These are phyloP conservation scores for Nectriaceae sp. DNA, from an alignment of 2,329 filamentous ascomycete genomes.

Conservation along the genomic window DNA sequence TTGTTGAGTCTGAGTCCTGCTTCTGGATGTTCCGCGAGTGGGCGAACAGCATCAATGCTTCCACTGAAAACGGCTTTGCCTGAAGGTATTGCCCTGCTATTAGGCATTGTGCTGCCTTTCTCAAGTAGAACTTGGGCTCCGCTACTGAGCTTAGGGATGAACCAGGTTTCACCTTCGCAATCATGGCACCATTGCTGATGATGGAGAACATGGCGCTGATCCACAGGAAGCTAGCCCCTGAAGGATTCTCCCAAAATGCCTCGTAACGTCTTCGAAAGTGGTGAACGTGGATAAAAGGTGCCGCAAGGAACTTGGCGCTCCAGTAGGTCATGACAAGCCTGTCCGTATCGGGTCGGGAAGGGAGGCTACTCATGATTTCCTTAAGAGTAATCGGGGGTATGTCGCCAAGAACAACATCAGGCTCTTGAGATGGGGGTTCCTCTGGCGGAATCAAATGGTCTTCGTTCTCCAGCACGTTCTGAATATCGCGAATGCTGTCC, in stretches of 20 bases:
- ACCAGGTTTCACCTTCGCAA: conserved; percentile 34
- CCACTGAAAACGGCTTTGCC: conserved; percentile 47
- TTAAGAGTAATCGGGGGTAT: conserved; percentile 28
- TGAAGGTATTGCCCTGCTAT: conserved; percentile 49
- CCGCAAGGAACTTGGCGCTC: conserved; percentile 38
- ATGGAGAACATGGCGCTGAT: conserved; percentile 53
- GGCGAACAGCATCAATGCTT: conserved; percentile 49
- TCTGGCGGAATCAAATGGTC: conserved; percentile 15
- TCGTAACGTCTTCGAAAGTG: conserved; percentile 52
- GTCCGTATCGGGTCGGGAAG: conserved; percentile 39
- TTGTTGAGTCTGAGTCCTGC: conserved; percentile 42
- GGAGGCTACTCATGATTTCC: conserved; percentile 37
- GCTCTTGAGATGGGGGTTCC: conserved; percentile 18
- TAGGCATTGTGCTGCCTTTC: conserved; percentile 47
- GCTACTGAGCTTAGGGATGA: conserved; percentile 17
- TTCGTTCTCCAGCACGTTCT: conserved; percentile 33
- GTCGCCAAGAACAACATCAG: conserved; percentile 37
- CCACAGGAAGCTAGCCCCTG: conserved; percentile 47
- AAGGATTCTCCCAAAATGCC: conserved; percentile 46
- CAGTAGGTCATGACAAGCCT: conserved; percentile 41
- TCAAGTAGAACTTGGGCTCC: conserved; percentile 34
- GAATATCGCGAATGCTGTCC: conserved; percentile 44
- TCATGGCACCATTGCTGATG: conserved; percentile 42
- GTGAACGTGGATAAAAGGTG: conserved; percentile 41
- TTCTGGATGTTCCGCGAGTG: conserved; percentile 45